These are phyloP conservation scores for Dianthus caryophyllus DNA, from an alignment of 148 eudicot species.

Conservation along the genomic window DNA sequence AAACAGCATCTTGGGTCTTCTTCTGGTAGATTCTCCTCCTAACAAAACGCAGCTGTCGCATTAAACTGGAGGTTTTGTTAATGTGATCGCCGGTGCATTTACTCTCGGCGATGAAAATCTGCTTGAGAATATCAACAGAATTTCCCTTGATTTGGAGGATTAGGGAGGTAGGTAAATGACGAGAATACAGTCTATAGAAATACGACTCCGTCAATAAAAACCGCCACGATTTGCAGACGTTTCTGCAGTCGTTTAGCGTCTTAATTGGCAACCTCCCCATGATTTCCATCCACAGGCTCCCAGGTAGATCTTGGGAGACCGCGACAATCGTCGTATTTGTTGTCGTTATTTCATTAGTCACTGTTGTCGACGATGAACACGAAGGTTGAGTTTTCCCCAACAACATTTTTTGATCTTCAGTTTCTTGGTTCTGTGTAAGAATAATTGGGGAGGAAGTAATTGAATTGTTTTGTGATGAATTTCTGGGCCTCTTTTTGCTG, in stretches of 20 bases:
- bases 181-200: constrained; percentile 26
- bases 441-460: not conserved
- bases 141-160: constrained; percentile 25
- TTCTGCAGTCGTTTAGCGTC: constrained; percentile 31
- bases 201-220: constrained; percentile 27
- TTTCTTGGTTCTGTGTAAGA: not conserved
- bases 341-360: no score
- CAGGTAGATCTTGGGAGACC: constrained; percentile 26
- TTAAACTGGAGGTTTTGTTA: not conserved
- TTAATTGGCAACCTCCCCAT: constrained; percentile 35
- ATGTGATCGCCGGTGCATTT: not conserved
- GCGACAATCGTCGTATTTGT: not conserved
- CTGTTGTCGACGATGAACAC: not conserved
- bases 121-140: constrained; percentile 8
- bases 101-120: constrained; percentile 17
- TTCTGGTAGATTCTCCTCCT: not conserved
- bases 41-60: not conserved
- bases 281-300: constrained; percentile 33
- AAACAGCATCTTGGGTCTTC: not conserved
- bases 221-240: constrained; percentile 46
- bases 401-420: not conserved
- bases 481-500: constrained; percentile 14
- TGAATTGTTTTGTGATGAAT: not conserved
- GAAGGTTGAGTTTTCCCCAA: not conserved
- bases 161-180: constrained; percentile 23